Base-by-base conservation (phyloP, 202 grass and related monocot species). In the Dendrocalamus latiflorus region DNA sequence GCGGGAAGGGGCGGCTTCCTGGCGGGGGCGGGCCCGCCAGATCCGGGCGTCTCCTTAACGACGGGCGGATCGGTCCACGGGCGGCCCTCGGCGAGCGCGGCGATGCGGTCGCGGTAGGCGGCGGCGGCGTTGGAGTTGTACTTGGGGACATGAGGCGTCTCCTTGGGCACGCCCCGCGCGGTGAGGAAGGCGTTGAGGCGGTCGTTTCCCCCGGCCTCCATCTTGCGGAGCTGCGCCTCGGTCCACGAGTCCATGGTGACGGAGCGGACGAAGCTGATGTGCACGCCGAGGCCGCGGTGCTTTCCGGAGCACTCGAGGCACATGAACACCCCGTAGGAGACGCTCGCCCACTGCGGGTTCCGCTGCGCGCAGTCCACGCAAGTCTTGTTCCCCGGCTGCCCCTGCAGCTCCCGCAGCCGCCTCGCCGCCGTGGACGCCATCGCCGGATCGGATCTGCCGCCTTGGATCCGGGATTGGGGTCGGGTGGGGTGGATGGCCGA, bases 171-270 rank as follows among this genome's bases (percentile, higher is more conserved):
- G 44, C 93, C 93, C 20, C 89, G 79, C 18, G 80, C 89, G 39
- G 91, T 6, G 65, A 99, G 91, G 78, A 99, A 96, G 77, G 91
- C 86, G 71, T 99, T 99, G 80, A 99, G 87, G 76, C 87, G 91
- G 21, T 99, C 96, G 89, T 99, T 99, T 45, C 93, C 93, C 13
- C 93, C 91, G 45, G 87, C 85, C 82, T 92, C 96, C 93, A 99
- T 99, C 93, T 95, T 99, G 80, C 92, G 90, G 50, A 99, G 96
- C 85, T 95, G 96, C 80, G 75, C 92, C 91, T 95, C 96, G 55
- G 96, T 95, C 96, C 96, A 99, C 3, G 96, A 99, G 60, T 99
- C 96, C 96, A 99, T 99, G 83, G 93, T 99, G 77, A 99, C 96
- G 18, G 93, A 99, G 75, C 93, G 93, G 74, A 99, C 96, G 83